Evolutionary conservation across 495 filamentous ascomycete species (phyloP), one percentile per base, ranked within the genome.

Genomic region (Immersiella caudata): DNA sequence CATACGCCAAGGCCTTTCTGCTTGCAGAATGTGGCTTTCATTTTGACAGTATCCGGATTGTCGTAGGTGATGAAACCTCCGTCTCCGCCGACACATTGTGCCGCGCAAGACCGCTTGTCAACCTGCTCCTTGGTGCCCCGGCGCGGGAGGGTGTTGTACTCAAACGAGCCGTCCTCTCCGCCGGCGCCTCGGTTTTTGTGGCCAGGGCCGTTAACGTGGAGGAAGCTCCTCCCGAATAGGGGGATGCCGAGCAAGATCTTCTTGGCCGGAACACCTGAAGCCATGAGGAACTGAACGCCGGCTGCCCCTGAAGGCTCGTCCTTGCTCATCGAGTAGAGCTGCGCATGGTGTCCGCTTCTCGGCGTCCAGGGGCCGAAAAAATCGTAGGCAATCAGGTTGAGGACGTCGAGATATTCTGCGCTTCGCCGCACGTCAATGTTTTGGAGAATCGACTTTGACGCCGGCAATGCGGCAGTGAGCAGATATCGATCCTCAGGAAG

Each of bases 61-160:
- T 97, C 93, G 75, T 96, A 97, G 7, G 87, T 91, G 27, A 97
- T 87, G 71, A 94, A 96, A 0, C 92, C 93, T 2, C 91, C 93
- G 78, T 94, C 93, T 2, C 84, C 88, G 22, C 93, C 93, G 14
- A 89, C 78, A 70, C 91, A 96, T 66, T 86, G 93, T 6, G 93
- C 92, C 12, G 93, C 91, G 9, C 85, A 81, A 26, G 77, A 71
- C 20, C 86, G 75, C 49, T 83, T 82, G 77, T 96, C 92, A 50
- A 92, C 84, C 51, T 85, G 78, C 71, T 96, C 92, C 71, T 86
- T 83, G n/a, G 78, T 76, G 11, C 88, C 90, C 4, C 88, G 87
- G 22, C 92, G 81, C 6, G 93, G 93, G 8, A 97, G 80, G 40
- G 90, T 84, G 69, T 82, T 84, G 74, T 94, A 97, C 69, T 96